Base-by-base conservation (phyloP, 140 eudicot species). In the Erigeron philadelphicus region DNA sequence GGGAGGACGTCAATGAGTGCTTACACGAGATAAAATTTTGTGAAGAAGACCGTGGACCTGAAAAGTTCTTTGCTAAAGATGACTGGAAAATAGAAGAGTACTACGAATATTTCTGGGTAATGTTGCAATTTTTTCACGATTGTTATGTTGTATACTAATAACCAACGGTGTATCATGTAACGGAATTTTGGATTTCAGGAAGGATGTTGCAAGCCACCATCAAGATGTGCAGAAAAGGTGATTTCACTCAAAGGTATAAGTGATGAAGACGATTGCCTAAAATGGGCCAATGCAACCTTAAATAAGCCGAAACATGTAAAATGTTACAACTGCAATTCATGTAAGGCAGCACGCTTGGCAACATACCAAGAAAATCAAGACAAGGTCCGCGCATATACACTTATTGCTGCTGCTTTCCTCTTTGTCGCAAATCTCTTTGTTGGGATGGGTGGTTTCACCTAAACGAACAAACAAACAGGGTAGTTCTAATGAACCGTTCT, bases 341-440 rank as follows among this genome's bases (percentile, higher is more conserved):
- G 82, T 59, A 78, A 72, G 70, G 82, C 82, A 3, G 82, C 82
- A 6, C 74, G 82, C 12, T 12, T 78, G 60, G 82, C 82, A 15
- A 78, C 82, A 40, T 78, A 78, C 38, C 72, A 66, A 49, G 58
- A 65, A 40, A 21, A 78, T 17, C 74, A 78, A 66, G 82, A 78
- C 59, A 65, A 72, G 66, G 82, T 78, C 12, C 70, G 71, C 23
- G 40, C 67, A 48, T 67, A 72, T 58, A 31, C 78, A 42, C 57
- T 56, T 60, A 60, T 78, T 25, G 77, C 77, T 19, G 78, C 59
- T 15, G 52, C 65, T 49, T 78, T 78, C 71, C 74, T 78, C 65
- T 72, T 72, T n/a, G 7, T 78, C 6, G 78, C 78, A 50, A 72
- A 61, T 61, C 43, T 78, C 53, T 78, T 78, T 31, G 68, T 44